Evolutionary conservation across 139 green algal genomes (phyloP).

Genomic region (Closterium sp.): DNA sequence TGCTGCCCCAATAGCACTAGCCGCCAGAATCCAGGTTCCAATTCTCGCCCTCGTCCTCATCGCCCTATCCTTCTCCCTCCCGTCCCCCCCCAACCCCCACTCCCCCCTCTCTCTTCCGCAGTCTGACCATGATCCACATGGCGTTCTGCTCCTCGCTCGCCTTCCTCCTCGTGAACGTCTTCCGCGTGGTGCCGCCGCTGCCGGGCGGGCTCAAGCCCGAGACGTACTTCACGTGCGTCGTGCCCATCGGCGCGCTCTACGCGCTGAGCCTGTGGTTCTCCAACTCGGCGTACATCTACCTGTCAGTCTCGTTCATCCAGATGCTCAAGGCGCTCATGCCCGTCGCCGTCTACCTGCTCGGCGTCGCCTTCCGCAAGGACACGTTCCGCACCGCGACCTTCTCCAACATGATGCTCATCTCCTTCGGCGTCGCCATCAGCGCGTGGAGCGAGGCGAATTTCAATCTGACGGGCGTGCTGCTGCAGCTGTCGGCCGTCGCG

Average conservation of each 20-base stretch:
- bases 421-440: slow-evolving; percentile 77
- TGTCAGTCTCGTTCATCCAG: slow-evolving; percentile 96
- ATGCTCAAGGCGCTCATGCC: slow-evolving; percentile 97
- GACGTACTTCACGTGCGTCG: slow-evolving; percentile 39
- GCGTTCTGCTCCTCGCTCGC: slow-evolving; percentile 53
- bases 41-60: not conserved
- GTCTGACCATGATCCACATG: slow-evolving; percentile 63
- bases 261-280: slow-evolving; percentile 88
- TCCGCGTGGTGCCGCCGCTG: slow-evolving; percentile 43
- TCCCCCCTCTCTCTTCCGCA: too few relatives aligned
- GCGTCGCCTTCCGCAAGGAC: slow-evolving; percentile 74
- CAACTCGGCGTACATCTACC: slow-evolving; percentile 96
- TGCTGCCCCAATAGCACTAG: not conserved
- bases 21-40: not conserved
- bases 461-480: slow-evolving; percentile 68
- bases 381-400: slow-evolving; percentile 43
- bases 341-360: slow-evolving; percentile 70
- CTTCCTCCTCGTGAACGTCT: slow-evolving; percentile 42
- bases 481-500: slow-evolving; percentile 76
- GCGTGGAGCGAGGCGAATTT: slow-evolving; percentile 75
- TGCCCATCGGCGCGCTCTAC: slow-evolving; percentile 88
- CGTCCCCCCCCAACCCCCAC: not conserved
- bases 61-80: not conserved
- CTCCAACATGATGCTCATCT: slow-evolving; percentile 85
- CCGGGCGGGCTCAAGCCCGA: not conserved